Evolutionary conservation across 2,329 filamentous ascomycete species (phyloP).

Genomic region (Talaromyces islandicus): DNA sequence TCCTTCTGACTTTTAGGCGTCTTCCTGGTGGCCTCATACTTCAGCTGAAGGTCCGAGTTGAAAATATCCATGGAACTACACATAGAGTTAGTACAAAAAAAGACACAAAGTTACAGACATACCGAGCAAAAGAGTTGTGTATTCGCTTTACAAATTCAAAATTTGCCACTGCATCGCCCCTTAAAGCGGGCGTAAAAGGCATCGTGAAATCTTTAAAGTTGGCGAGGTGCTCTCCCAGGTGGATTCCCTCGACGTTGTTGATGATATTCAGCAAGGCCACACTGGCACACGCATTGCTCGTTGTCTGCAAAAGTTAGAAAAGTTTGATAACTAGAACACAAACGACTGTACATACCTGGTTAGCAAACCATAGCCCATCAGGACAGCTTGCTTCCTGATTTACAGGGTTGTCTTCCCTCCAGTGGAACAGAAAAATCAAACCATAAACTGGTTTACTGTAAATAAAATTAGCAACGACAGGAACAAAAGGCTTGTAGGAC

Average conservation of each 20-base stretch:
- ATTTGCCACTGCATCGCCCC: constrained; percentile 68
- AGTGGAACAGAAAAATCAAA: constrained; percentile 83
- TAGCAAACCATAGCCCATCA: constrained; percentile 81
- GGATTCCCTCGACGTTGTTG: constrained; percentile 67
- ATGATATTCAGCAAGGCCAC: constrained; percentile 88
- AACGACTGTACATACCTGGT: constrained; percentile 56
- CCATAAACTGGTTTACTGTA: constrained; percentile 68
- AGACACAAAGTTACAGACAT: constrained; percentile 17
- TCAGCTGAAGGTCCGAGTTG: constrained; percentile 61
- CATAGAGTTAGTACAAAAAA: constrained; percentile 1
- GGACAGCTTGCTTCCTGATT: constrained; percentile 53
- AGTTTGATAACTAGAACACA: background rate
- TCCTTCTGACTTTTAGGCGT: constrained; percentile 26
- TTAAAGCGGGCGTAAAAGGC: constrained; percentile 61
- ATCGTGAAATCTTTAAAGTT: constrained; percentile 69
- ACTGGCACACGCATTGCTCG: constrained; percentile 82
- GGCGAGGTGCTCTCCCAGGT: constrained; percentile 64
- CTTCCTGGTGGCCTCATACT: constrained; percentile 38
- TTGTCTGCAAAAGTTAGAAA: constrained; percentile 51
- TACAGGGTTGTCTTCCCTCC: constrained; percentile 50
- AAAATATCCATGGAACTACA: constrained; percentile 67
- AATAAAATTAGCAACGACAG: background rate
- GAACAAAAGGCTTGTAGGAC: constrained; percentile 15
- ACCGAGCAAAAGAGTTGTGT: constrained; percentile 83
- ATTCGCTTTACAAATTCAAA: constrained; percentile 71